A percentile compares a stretch with the other conserved stretches of the same genome.
Conservation (phyloP, 495 filamentous ascomycete species). For the Daldinia grandis region DNA sequence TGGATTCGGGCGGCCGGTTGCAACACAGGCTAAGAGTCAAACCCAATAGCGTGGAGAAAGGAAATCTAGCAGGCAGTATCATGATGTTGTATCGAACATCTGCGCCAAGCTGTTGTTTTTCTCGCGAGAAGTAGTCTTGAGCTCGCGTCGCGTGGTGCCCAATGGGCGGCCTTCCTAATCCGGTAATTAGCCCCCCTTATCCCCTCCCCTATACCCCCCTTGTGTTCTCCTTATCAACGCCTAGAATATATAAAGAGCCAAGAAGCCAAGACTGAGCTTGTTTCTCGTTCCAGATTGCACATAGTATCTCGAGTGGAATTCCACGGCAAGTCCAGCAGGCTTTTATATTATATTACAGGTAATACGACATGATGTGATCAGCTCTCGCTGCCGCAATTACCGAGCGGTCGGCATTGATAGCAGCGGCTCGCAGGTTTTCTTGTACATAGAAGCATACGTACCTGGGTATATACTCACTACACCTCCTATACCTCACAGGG, state of each 20-base stretch:
- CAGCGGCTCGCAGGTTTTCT: conserved; percentile 7
- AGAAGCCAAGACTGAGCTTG: conserved; percentile 43
- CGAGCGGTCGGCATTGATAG: conserved; percentile 35
- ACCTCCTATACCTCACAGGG: conserved; percentile 6
- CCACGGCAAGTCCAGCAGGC: conserved; percentile 29
- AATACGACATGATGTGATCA: conserved; percentile 38
- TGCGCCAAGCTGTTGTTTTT: conserved; percentile 33
- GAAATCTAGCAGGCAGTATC: conserved; percentile 35
- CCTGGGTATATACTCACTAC: neutral
- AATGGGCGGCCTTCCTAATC: conserved; percentile 39
- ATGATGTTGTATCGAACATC: conserved; percentile 35
- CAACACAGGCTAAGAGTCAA: conserved; percentile 41
- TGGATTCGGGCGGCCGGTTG: conserved; percentile 38
- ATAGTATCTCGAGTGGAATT: conserved; percentile 30
- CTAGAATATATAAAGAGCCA: conserved; percentile 27
- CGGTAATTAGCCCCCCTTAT: conserved; percentile 29
- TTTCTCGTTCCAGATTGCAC: conserved; percentile 38
- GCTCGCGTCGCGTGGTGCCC: conserved; percentile 38
- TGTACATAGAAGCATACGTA: neutral
- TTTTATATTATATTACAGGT: conserved; percentile 39
- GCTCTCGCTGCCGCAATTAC: conserved; percentile 22
- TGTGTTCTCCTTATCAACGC: conserved; percentile 33
- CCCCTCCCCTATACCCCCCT: conserved; percentile 24
- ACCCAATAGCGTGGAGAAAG: conserved; percentile 36
- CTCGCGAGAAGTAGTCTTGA: conserved; percentile 34